Base-by-base conservation (phyloP, 345 rosid species). In the Sonneratia caseolaris region DNA sequence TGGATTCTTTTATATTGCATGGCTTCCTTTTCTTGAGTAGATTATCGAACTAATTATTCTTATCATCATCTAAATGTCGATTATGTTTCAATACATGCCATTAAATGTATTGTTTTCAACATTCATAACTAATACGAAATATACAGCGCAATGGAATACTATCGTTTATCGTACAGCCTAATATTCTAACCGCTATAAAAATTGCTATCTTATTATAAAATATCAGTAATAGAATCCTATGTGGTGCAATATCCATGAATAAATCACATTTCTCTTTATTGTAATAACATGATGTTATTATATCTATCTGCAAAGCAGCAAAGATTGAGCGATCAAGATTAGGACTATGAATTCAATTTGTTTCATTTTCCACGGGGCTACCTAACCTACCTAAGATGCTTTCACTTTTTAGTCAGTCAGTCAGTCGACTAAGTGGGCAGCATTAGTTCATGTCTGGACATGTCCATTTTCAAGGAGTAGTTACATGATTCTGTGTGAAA, bases 401-500 rank as follows among this genome's bases (percentile, higher is more conserved):
- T 21, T 18, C 62, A 27, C 32, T 27, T 56, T 18, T 56, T 21
- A 56, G 62, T 21, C 24, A 19, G 62, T 56, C 32, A 27, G 32
- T 18, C 9, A 15, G 1, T 21, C n/a, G 62, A 27, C 16, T 27
- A 56, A 56, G n/a, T 56, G 62, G 62, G 27, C 62, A 8, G 16
- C 16, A 49, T 59, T n/a, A 22, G 14, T 3, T 22, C 21, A 6
- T 62, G 66, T 62, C 38, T 62, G 37, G 38, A 27, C 47, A 47
- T 53, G 5, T 64, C 69, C 56, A 56, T 71, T 74, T 49, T 19
- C 45, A 27, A 6, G 77, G 81, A 75, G 77, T 70, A 22, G 75
- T 73, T 73, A 36, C 68, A 62, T 53, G 74, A 65, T 78, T 75
- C 75, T 67, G 78, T 72, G 78, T 55, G 76, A 69, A 66, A 36